Evolutionary conservation across 108 stramenopile species (phyloP), one percentile per base, ranked within the genome.

Genomic region (Cyclotella cryptica): DNA sequence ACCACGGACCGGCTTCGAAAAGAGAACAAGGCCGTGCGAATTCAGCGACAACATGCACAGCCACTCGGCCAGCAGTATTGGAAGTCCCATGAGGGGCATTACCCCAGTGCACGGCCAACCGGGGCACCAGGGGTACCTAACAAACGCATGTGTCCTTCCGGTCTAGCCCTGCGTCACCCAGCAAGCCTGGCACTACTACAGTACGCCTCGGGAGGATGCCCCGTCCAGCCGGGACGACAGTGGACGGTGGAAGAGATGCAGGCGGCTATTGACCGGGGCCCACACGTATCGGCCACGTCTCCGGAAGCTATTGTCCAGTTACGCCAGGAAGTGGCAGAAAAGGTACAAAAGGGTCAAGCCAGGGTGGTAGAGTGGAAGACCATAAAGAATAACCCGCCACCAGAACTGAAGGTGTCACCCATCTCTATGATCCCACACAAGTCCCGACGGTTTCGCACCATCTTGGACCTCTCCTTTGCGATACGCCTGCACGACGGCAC

Each of bases 361-460:
- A 30, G 39, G 28, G 28, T 70, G 0, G 77, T 77, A 0, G 10
- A 19, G 0, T 77, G 69, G 55, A 55, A 60, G 4, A 40, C 58
- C 40, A 71, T 71, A 0, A 69, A 60, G 26, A 18, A 70, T 10
- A 44, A 66, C 3, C 65, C 42, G 0, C 74, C 74, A 0, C 30
- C 30, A 27, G 0, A 66, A 24, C 17, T 75, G 0, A 66, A 75
- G 41, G 30, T 75, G 40, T 66, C 65, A 8, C 77, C 69, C 0
- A 22, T 77, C 2, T 69, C 77, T 12, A 55, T 52, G 27, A 52
- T 77, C n/a, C 77, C 77, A 12, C 70, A 70, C 47, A 77, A 70
- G 19, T 66, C 46, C 7, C 40, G 41, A 51, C 30, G 6, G 19
- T 71, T 40, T 29, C 57, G 61, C 22, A 43, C 60, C 1, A 71